A percentile compares a stretch with the other conserved stretches of the same genome.
These are phyloP conservation scores for Boletus eberwhitei DNA, from an alignment of 768 basidiomycete species.

Conservation along the genomic window DNA sequence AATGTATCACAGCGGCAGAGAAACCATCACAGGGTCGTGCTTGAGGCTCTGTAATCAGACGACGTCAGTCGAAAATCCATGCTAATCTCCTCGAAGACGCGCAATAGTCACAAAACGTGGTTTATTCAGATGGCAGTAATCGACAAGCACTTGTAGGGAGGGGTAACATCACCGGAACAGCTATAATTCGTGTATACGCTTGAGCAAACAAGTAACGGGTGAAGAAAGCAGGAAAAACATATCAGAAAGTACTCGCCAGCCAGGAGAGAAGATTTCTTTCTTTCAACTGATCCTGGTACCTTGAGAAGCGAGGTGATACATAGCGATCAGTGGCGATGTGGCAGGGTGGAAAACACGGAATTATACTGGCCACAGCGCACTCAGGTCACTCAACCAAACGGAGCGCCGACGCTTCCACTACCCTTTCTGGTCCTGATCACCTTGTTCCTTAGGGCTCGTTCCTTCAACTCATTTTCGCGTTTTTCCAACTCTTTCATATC, in stretches of 20 bases:
- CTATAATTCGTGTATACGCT: slow-evolving; percentile 21
- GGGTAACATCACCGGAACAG: slow-evolving; percentile 12
- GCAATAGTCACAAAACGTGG: slow-evolving; percentile 10
- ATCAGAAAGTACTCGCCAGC: slow-evolving; percentile 18
- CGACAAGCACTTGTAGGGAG: slow-evolving; percentile 15
- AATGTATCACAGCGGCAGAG: background rate
- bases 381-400: slow-evolving; percentile 19
- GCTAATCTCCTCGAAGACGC: background rate
- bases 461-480: slow-evolving; percentile 78
- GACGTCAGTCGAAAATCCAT: background rate
- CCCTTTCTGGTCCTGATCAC: slow-evolving; percentile 69
- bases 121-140: slow-evolving; percentile 21
- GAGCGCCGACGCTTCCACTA: slow-evolving; percentile 23
- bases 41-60: background rate
- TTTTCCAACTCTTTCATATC: slow-evolving; percentile 51
- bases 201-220: slow-evolving; percentile 16
- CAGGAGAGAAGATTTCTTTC: slow-evolving; percentile 18
- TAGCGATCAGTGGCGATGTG: slow-evolving; percentile 23
- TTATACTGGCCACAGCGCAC: slow-evolving; percentile 18
- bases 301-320: slow-evolving; percentile 17
- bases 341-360: slow-evolving; percentile 12
- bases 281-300: slow-evolving; percentile 25
- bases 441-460: slow-evolving; percentile 78
- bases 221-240: slow-evolving; percentile 13
- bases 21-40: too few species aligned